These are phyloP conservation scores for Graphilbum ipis-grandicollis DNA, from an alignment of 2,329 filamentous ascomycete genomes.

Conservation along the genomic window DNA sequence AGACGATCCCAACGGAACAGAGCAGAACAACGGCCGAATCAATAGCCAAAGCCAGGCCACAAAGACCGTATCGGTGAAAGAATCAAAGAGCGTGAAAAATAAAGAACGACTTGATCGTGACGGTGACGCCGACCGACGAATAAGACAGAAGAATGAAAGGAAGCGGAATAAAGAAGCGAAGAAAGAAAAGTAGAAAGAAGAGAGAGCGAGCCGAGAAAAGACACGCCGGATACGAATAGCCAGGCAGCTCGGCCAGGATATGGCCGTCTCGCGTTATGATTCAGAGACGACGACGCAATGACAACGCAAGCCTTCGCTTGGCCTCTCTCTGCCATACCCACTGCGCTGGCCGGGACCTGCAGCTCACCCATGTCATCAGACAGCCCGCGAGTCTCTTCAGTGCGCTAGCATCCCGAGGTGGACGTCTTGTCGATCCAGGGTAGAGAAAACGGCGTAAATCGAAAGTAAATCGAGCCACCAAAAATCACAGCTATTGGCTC, in stretches of 20 bases:
- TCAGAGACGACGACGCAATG: not conserved
- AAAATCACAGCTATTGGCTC: no score
- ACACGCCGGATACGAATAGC: not conserved
- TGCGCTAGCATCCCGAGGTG: no score
- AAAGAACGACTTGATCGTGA: no score
- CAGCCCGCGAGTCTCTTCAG: no score
- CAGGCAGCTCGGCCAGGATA: not conserved
- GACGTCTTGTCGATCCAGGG: no score
- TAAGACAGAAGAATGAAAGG: slow-evolving; percentile 2
- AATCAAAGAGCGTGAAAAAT: slow-evolving; percentile 2
- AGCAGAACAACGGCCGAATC: slow-evolving; percentile 4
- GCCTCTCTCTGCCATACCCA: no score
- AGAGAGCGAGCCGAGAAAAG: slow-evolving; percentile 1
- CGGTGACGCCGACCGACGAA: no score
- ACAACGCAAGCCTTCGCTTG: no score
- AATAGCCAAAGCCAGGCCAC: not conserved
- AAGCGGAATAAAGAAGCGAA: not conserved
- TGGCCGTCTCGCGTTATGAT: not conserved
- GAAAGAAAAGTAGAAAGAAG: not conserved
- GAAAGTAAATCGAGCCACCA: no score
- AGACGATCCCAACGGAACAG: slow-evolving; percentile 2
- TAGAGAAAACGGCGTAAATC: no score
- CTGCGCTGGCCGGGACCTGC: no score
- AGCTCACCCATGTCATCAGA: no score
- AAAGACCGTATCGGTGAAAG: not conserved